A percentile compares a stretch with the other conserved stretches of the same genome.
Evolutionary conservation across 2,329 filamentous ascomycete genomes (phyloP).

Genomic region (Cercospora sp.): DNA sequence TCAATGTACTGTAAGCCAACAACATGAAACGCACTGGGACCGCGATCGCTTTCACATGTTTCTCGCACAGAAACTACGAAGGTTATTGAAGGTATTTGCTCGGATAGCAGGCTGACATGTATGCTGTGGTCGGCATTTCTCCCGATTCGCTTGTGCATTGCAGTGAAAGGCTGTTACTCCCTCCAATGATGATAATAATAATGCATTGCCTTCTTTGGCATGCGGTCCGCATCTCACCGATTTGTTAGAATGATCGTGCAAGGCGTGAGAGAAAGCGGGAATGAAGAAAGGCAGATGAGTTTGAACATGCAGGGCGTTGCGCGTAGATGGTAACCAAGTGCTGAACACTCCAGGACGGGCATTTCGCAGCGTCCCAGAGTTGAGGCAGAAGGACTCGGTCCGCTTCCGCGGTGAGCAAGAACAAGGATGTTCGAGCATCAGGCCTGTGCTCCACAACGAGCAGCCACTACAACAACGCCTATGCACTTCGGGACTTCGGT

Average conservation of each 20-base stretch:
- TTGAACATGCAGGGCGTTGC: not conserved
- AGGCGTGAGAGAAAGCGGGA: too few species aligned
- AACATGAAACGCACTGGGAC: not conserved
- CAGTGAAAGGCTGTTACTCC: not conserved
- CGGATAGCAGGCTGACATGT: not conserved
- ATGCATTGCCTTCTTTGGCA: not conserved
- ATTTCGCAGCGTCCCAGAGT: too few species aligned
- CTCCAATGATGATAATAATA: not conserved
- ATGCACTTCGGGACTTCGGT: not conserved
- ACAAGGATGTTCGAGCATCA: not conserved
- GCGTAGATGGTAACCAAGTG: not conserved
- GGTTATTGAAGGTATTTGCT: not conserved
- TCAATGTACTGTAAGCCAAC: too few species aligned
- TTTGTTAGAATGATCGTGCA: too few species aligned
- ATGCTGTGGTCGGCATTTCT: not conserved
- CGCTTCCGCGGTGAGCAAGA: not conserved
- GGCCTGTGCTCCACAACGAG: accelerated
- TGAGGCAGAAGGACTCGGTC: not conserved
- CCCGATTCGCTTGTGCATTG: not conserved
- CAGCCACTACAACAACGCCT: not conserved
- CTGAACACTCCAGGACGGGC: not conserved
- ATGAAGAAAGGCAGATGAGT: not conserved
- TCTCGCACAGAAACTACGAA: not conserved
- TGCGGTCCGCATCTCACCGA: not conserved
- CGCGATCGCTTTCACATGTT: not conserved